A percentile compares a stretch with the other conserved stretches of the same genome.
Evolutionary conservation across 2,329 filamentous ascomycete genomes (phyloP).

Genomic region (Xylaria hypoxylon): DNA sequence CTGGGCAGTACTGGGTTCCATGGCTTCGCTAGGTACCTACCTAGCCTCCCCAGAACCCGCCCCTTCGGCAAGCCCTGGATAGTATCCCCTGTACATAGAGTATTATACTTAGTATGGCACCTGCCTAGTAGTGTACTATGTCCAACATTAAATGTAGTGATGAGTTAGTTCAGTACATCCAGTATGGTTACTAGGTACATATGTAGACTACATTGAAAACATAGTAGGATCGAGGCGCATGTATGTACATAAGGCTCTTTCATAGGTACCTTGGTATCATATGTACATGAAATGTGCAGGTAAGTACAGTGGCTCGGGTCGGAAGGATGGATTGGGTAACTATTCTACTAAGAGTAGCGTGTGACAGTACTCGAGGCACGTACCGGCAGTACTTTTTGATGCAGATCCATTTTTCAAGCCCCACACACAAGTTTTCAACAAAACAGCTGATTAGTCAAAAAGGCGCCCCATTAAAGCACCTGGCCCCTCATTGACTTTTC

Average conservation of each 20-base stretch:
- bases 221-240: too few relatives aligned
- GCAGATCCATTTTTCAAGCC: constrained; percentile 26
- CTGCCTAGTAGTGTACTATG: too few relatives aligned
- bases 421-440: constrained; percentile 40
- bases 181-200: too few relatives aligned
- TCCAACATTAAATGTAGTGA: too few relatives aligned
- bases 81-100: not conserved
- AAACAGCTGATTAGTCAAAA: constrained; percentile 53
- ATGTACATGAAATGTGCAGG: not conserved
- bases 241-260: not conserved
- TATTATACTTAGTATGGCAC: not conserved
- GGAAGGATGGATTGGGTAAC: constrained; percentile 28
- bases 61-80: constrained; percentile 19
- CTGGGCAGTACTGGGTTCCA: too few relatives aligned
- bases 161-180: too few relatives aligned
- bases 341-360: constrained; percentile 3
- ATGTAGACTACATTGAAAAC: not conserved
- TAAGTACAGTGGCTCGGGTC: constrained; percentile 30
- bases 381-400: constrained; percentile 19
- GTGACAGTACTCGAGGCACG: constrained; percentile 27
- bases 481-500: constrained; percentile 47
- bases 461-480: constrained; percentile 51
- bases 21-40: constrained; percentile 4
- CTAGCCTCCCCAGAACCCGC: not conserved
- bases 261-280: constrained; percentile 6